Conservation (phyloP, 2,329 filamentous ascomycete genomes). For the Hysterium pulicare region DNA sequence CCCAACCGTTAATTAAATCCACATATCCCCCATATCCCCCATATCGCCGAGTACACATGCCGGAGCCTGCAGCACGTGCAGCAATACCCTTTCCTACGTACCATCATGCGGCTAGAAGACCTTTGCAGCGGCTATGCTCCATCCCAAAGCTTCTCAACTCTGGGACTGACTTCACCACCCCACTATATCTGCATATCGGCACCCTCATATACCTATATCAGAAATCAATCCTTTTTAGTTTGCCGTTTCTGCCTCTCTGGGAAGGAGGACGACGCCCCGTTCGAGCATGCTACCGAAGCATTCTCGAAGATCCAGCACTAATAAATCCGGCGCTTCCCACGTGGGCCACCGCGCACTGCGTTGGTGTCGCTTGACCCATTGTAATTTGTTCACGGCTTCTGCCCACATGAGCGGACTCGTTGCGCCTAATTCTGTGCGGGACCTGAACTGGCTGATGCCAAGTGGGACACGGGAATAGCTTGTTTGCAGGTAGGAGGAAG, state of each 20-base stretch:
- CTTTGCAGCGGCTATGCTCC: too few species aligned
- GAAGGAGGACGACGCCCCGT: not conserved
- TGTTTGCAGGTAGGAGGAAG: slow-evolving; percentile 8
- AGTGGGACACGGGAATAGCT: slow-evolving; percentile 31
- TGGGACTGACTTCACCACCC: too few species aligned
- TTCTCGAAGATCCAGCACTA: slow-evolving; percentile 42
- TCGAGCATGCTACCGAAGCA: slow-evolving; percentile 24
- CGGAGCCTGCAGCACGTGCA: too few species aligned
- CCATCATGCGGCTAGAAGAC: too few species aligned
- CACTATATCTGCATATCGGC: too few species aligned
- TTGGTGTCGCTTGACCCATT: slow-evolving; percentile 37
- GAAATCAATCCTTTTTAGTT: not conserved
- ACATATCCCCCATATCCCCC: too few species aligned
- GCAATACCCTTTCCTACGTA: too few species aligned
- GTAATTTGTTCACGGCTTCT: slow-evolving; percentile 34
- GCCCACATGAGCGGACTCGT: slow-evolving; percentile 36
- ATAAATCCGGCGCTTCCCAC: slow-evolving; percentile 40
- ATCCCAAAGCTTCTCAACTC: too few species aligned
- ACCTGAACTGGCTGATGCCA: slow-evolving; percentile 40
- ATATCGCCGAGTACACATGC: too few species aligned
- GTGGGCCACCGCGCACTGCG: slow-evolving; percentile 31
- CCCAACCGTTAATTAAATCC: too few species aligned
- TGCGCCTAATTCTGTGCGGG: slow-evolving; percentile 5
- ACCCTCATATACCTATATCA: not conserved
- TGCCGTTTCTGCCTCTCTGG: not conserved